phyloP scores from a whole-genome alignment of 495 filamentous ascomycete species.

The Clavariopsis aquatica region DNA sequence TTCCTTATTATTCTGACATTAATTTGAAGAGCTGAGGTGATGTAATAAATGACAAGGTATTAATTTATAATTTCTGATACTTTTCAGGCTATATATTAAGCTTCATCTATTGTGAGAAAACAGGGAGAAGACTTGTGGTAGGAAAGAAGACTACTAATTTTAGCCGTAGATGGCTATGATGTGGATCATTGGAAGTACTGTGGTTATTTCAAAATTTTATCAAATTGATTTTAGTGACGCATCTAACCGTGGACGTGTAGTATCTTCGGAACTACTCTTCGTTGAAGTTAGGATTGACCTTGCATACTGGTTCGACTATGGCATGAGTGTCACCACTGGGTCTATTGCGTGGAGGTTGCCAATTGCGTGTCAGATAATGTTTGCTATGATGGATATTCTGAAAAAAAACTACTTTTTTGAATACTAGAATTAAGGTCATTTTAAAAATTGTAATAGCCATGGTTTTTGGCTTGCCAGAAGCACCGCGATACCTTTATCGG shows the following conservation, averaged over 20 bases:
- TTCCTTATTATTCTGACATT: slow-evolving; percentile 42
- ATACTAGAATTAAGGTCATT: background rate
- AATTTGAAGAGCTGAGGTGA: slow-evolving; percentile 39
- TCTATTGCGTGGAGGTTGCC: slow-evolving; percentile 42
- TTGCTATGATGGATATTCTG: slow-evolving; percentile 33
- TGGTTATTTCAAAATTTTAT: slow-evolving; percentile 30
- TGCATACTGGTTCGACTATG: slow-evolving; percentile 38
- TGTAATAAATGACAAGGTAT: slow-evolving; percentile 44
- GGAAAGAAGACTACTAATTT: no score
- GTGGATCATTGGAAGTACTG: slow-evolving; percentile 40
- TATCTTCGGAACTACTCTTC: slow-evolving; percentile 42
- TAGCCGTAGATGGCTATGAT: slow-evolving; percentile 45
- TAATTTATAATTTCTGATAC: slow-evolving; percentile 45
- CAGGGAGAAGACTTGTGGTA: slow-evolving; percentile 35
- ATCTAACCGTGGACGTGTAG: slow-evolving; percentile 38
- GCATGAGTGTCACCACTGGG: slow-evolving; percentile 39
- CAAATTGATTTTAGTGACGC: slow-evolving; percentile 43
- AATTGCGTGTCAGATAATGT: slow-evolving; percentile 41
- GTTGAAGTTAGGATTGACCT: slow-evolving; percentile 44
- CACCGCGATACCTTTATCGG: slow-evolving; percentile 45
- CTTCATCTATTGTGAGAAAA: slow-evolving; percentile 40
- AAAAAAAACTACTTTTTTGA: background rate
- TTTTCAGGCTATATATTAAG: slow-evolving; percentile 42
- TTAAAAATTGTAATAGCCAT: slow-evolving; percentile 38
- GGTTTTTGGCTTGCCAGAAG: slow-evolving; percentile 44